A percentile compares a stretch with the other conserved stretches of the same genome.
Conservation (phyloP, 495 filamentous ascomycete genomes). For the Rhypophila decipiens region DNA sequence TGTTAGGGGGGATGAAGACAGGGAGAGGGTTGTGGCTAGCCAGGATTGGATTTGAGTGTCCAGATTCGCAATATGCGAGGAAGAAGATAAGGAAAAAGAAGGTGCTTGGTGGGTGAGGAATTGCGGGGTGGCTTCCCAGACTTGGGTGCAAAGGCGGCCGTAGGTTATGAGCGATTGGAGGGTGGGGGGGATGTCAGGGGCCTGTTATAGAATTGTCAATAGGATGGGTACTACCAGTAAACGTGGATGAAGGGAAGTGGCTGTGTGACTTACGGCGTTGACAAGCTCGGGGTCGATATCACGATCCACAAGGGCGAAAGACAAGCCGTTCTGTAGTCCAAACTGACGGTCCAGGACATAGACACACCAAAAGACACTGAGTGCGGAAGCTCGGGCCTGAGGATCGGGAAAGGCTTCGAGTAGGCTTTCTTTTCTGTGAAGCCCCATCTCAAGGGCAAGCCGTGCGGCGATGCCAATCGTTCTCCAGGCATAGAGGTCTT, state of each 20-base stretch:
- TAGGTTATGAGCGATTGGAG: not conserved
- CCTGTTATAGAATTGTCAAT: not conserved
- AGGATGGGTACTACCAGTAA: not conserved
- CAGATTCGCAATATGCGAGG: not conserved
- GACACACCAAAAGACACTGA: slow-evolving; percentile 60
- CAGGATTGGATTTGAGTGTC: not conserved
- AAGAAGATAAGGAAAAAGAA: too few relatives aligned
- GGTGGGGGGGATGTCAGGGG: not conserved
- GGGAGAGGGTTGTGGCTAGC: not conserved
- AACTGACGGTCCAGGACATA: slow-evolving; percentile 65
- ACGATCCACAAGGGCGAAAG: slow-evolving; percentile 62
- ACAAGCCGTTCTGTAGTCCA: slow-evolving; percentile 62
- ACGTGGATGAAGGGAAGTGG: too few relatives aligned
- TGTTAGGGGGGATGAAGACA: not conserved
- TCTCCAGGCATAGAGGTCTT: not conserved
- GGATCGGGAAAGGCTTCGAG: not conserved
- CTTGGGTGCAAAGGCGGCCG: not conserved
- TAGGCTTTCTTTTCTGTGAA: not conserved
- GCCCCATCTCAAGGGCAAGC: not conserved
- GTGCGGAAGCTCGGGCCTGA: not conserved
- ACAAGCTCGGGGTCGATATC: slow-evolving; percentile 63
- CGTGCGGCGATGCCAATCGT: not conserved
- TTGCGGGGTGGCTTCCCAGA: not conserved
- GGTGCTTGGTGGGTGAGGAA: too few relatives aligned
- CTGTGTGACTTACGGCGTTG: slow-evolving; percentile 28